Base-by-base conservation (phyloP, 192 early-diverging fungal genomes). In the Endogone sp. region DNA sequence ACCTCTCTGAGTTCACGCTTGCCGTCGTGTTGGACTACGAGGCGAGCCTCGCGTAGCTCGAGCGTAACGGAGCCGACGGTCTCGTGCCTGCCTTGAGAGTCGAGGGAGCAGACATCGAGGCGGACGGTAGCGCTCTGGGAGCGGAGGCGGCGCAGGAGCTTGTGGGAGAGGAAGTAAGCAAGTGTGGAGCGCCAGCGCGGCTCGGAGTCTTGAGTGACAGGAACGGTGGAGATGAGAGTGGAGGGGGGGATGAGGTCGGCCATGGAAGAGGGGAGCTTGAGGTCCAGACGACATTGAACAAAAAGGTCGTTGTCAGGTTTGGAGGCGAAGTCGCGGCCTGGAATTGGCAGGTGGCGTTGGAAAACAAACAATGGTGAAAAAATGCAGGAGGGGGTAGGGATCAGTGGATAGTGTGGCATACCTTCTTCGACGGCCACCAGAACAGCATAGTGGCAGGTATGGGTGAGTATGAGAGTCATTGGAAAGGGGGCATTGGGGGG, bases 391-490 rank as follows among this genome's bases (percentile, higher is more conserved):
- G 24, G 44, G 59, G 60, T 30, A 68, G 58, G 61, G n/a, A n/a
- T n/a, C n/a, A n/a, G 67, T 25, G 21, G 59, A 56, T 29, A 60
- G 31, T 27, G 57, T 57, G 20, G 6, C 57, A 66, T 75, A 75
- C 75, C 75, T 76, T 71, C 60, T 69, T 76, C 65, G n/a, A 76
- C 66, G 23, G 58, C 67, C 37, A 76, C 70, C 56, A 76, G 66
- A n/a, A 76, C 55, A 25, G 70, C 75, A 71, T 76, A 76, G 26
- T 76, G 69, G 60, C 75, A 76, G 30, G 69, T 72, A 59, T 71
- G 71, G 31, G 75, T 76, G 28, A 76, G 67, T 44, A 76, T 59
- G 44, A 76, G 60, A 60, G 75, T 71, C 75, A 76, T 76, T 60
- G 55, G 11, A 56, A n/a, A n/a, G n/a, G n/a, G n/a, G n/a, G n/a